Conservation (phyloP, 129 eudicot genomes). For the Oenanthe sinensis region DNA sequence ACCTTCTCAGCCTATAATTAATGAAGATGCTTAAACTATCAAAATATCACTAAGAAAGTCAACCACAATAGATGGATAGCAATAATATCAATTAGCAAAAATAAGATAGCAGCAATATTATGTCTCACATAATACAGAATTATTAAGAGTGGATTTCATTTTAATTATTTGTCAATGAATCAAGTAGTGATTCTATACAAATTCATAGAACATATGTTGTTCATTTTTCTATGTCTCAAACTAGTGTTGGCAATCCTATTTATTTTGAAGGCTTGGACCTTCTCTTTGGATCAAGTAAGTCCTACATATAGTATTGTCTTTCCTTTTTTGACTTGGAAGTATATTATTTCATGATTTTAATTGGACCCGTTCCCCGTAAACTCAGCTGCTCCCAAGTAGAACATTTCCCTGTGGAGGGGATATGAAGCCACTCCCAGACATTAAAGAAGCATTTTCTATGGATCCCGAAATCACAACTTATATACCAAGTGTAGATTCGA, state of each 20-base stretch:
- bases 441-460: background rate
- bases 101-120: background rate
- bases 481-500: background rate
- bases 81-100: background rate
- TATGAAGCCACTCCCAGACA: background rate
- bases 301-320: background rate
- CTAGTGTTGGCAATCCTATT: background rate
- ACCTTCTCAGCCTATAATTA: constrained; percentile 54
- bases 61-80: background rate
- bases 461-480: background rate
- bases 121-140: background rate
- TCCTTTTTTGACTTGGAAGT: background rate
- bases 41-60: background rate
- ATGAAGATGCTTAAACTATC: constrained; percentile 2
- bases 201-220: background rate
- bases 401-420: background rate
- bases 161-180: background rate
- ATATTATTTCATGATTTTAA: too few relatives aligned
- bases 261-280: background rate
- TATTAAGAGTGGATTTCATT: background rate
- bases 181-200: background rate
- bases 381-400: background rate
- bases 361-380: background rate
- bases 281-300: background rate
- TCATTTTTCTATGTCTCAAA: background rate